Percentiles rank a stretch among this genome's conserved stretches.
Evolutionary conservation across 805 yeast genomes (phyloP).

Genomic region (Saccharomyces mikatae): DNA sequence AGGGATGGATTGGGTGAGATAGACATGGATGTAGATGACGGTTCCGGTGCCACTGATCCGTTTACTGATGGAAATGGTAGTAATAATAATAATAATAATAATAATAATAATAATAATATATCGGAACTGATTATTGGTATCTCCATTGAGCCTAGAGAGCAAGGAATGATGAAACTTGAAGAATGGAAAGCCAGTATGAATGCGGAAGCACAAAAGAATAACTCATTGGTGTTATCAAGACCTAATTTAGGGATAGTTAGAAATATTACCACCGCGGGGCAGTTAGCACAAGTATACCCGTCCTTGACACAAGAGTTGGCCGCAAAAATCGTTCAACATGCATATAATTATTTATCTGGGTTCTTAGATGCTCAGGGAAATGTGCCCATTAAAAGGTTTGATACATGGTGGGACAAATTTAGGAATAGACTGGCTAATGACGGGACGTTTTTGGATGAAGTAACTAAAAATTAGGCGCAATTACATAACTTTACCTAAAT

Average conservation of each 20-base stretch:
- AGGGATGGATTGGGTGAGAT: slow-evolving; percentile 45
- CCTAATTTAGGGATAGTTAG: slow-evolving; percentile 15
- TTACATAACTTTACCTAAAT: background rate
- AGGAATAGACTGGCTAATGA: slow-evolving; percentile 65
- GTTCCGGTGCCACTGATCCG: slow-evolving; percentile 30
- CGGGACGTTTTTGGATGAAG: slow-evolving; percentile 67
- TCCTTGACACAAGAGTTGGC: slow-evolving; percentile 56
- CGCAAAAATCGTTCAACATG: slow-evolving; percentile 81
- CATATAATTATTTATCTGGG: slow-evolving; percentile 85
- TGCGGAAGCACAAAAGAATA: slow-evolving; percentile 5
- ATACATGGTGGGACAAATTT: slow-evolving; percentile 94
- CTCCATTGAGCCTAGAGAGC: slow-evolving; percentile 72
- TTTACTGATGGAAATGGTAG: slow-evolving; percentile 1
- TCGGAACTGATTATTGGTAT: slow-evolving; percentile 58
- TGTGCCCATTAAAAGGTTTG: slow-evolving; percentile 81
- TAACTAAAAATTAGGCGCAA: slow-evolving; percentile 15
- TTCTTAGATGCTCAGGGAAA: slow-evolving; percentile 72
- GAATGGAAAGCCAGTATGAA: slow-evolving; percentile 31
- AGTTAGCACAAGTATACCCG: slow-evolving; percentile 32
- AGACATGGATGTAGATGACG: slow-evolving; percentile 46
- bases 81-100: slow-evolving; percentile 24
- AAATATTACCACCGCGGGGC: slow-evolving; percentile 23
- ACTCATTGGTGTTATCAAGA: slow-evolving; percentile 26
- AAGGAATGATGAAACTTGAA: slow-evolving; percentile 53
- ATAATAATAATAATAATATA: slow-evolving; percentile 26